Evolutionary conservation across 176 grass and related monocot genomes (phyloP).

Genomic region (Musa schizocarpa): DNA sequence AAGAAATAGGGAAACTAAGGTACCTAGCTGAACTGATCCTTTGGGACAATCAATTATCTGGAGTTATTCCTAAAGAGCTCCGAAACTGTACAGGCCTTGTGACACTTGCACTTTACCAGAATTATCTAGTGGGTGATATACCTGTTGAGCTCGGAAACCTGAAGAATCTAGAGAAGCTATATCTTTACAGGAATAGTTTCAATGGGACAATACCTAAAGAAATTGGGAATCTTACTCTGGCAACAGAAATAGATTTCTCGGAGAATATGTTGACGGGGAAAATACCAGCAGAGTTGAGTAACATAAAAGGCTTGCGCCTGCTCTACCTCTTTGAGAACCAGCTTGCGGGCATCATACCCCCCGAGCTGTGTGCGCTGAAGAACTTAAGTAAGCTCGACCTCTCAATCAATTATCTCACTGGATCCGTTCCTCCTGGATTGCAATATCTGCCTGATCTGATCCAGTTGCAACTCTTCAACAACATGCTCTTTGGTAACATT

Average conservation of each 20-base stretch:
- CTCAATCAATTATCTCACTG: conserved; percentile 82
- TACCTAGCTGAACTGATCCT: conserved; percentile 68
- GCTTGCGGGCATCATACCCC: conserved; percentile 66
- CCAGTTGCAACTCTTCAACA: conserved; percentile 85
- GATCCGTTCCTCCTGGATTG: conserved; percentile 57
- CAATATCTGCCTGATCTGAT: conserved; percentile 74
- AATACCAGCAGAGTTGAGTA: conserved; percentile 71
- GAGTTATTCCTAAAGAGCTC: conserved; percentile 63
- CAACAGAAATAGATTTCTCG: conserved; percentile 83
- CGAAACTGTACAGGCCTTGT: conserved; percentile 64
- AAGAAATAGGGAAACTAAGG: conserved; percentile 58
- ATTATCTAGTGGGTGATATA: conserved; percentile 65
- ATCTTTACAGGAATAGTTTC: conserved; percentile 77
- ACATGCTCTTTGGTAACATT: conserved; percentile 71
- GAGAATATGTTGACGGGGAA: conserved; percentile 73
- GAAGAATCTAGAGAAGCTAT: conserved; percentile 47
- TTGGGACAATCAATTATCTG: conserved; percentile 72
- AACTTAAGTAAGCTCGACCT: conserved; percentile 94
- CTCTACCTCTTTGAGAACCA: conserved; percentile 90
- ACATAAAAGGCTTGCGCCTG: conserved; percentile 52
- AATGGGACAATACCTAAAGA: conserved; percentile 73
- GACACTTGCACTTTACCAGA: conserved; percentile 72
- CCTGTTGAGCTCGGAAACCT: conserved; percentile 67
- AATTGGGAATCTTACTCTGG: conserved; percentile 60
- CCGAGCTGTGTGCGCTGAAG: conserved; percentile 49